Conservation (phyloP, 2,329 filamentous ascomycete genomes). For the Pseudogymnoascus destructans region DNA sequence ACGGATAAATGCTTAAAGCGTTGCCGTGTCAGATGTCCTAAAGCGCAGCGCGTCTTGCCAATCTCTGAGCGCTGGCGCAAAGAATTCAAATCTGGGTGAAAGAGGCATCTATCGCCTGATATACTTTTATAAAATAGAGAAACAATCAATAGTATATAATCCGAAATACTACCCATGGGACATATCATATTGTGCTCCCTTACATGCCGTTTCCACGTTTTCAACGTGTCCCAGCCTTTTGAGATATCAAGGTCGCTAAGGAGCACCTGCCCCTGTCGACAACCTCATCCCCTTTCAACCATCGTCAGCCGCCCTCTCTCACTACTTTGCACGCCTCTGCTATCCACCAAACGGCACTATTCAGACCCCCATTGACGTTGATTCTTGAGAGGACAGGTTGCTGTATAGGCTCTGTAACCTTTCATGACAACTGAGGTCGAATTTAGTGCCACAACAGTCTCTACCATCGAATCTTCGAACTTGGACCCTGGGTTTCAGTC, state of each 20-base stretch:
- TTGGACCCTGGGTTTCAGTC: conserved; percentile 5
- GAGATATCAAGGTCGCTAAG: conserved; percentile 4
- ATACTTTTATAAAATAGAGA: neutral
- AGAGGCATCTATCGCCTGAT: neutral
- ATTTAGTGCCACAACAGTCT: conserved; percentile 1
- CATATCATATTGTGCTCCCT: neutral
- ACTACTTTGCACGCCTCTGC: neutral
- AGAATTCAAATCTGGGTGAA: neutral
- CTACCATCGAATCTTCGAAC: conserved; percentile 1
- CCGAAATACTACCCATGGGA: neutral
- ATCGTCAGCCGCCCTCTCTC: neutral
- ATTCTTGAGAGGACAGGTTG: neutral
- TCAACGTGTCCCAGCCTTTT: conserved; percentile 5
- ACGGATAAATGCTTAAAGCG: neutral
- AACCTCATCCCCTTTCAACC: conserved; percentile 7
- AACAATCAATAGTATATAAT: neutral
- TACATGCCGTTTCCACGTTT: neutral
- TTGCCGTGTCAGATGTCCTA: neutral
- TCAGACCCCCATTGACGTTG: neutral
- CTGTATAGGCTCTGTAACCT: neutral
- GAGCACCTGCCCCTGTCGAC: conserved; percentile 4
- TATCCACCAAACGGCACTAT: neutral
- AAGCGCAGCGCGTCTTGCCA: conserved; percentile 1
- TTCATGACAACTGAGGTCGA: neutral
- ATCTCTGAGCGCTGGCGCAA: neutral